These are phyloP conservation scores for Metschnikowia reukaufii DNA, from an alignment of 805 yeast species.

Conservation along the genomic window DNA sequence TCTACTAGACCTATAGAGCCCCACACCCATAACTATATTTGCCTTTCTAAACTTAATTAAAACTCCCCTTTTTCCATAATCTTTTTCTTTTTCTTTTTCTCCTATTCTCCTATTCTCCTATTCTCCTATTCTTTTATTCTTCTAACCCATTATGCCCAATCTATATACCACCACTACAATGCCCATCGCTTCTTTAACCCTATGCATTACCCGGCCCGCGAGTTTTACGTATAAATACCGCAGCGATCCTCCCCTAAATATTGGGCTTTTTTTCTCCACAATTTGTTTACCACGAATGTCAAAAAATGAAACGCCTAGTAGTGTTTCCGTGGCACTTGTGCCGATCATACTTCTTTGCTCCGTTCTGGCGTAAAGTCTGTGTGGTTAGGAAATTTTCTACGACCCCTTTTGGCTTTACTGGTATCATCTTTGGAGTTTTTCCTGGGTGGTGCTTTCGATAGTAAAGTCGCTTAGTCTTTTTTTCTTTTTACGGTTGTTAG, in stretches of 20 bases:
- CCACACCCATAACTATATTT: too few species aligned
- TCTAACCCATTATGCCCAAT: too few species aligned
- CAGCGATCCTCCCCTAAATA: background rate
- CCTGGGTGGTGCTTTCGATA: constrained; percentile 12
- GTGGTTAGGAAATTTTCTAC: constrained; percentile 22
- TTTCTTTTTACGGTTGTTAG: constrained; percentile 34
- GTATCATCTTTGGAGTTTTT: constrained; percentile 21
- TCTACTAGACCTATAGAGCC: too few species aligned
- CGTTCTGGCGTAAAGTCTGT: constrained; percentile 25
- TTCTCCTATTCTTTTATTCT: too few species aligned
- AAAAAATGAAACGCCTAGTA: constrained; percentile 35
- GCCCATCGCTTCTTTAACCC: background rate
- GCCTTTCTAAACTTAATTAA: too few species aligned
- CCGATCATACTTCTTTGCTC: constrained; percentile 18
- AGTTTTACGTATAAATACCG: constrained; percentile 3
- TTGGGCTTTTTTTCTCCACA: constrained; percentile 12
- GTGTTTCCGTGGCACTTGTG: constrained; percentile 21
- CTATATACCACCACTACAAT: background rate
- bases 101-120: too few species aligned
- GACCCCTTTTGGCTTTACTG: constrained; percentile 14
- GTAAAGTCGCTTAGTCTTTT: constrained; percentile 21
- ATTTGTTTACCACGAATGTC: constrained; percentile 31
- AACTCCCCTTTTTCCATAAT: too few species aligned
- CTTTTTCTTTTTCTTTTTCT: too few species aligned
- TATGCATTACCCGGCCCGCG: constrained; percentile 21